phyloP scores from a whole-genome alignment of 345 rosid species.

The Eucalyptus polyanthemos region DNA sequence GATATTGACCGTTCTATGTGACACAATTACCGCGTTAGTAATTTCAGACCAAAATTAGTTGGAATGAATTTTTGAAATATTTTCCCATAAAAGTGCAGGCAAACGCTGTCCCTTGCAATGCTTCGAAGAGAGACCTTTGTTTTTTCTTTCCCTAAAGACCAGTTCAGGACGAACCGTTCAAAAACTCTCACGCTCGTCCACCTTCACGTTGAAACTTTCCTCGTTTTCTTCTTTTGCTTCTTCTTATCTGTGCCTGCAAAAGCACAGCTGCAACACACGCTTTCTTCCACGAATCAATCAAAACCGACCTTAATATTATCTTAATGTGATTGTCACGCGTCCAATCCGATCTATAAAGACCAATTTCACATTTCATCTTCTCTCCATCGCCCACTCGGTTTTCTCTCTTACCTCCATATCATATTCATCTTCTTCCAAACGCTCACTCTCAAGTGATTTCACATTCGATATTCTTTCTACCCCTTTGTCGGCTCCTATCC shows the following conservation, averaged over 20 bases:
- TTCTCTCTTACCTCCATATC: not conserved
- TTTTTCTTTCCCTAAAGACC: not conserved
- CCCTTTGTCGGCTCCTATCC: not conserved
- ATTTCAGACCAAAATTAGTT: rapidly evolving
- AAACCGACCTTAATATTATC: not conserved
- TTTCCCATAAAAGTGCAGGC: not conserved
- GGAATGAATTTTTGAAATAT: rapidly evolving
- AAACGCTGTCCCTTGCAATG: not conserved
- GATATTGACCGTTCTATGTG: rapidly evolving
- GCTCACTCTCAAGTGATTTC: not conserved
- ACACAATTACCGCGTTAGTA: rapidly evolving
- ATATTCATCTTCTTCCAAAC: not conserved
- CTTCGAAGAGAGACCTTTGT: not conserved
- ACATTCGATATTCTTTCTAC: not conserved
- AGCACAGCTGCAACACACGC: not conserved
- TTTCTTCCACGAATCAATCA: not conserved
- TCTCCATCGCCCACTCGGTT: not conserved
- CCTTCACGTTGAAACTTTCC: not conserved
- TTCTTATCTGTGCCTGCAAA: not conserved
- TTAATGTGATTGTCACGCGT: not conserved
- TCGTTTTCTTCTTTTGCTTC: not conserved
- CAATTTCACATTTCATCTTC: not conserved
- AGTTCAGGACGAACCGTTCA: not conserved
- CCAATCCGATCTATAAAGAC: not conserved
- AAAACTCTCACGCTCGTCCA: not conserved